phyloP scores from a whole-genome alignment of 2,329 filamentous ascomycete genomes.

The Ascochyta clinopodiicola region DNA sequence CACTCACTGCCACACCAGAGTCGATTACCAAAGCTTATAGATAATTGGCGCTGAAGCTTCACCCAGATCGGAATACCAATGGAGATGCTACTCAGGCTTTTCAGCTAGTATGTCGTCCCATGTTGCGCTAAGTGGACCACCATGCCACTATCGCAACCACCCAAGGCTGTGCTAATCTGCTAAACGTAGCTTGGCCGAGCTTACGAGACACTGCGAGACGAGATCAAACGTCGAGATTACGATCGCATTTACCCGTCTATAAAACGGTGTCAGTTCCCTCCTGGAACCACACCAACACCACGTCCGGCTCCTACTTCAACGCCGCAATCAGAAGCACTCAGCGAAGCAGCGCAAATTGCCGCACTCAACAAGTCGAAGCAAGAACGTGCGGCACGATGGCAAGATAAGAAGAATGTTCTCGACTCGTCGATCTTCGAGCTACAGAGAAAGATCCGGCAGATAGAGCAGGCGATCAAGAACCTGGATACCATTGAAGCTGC shows the following conservation, averaged over 20 bases:
- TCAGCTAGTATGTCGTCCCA: constrained; percentile 38
- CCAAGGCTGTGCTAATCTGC: constrained; percentile 3
- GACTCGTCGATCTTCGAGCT: constrained; percentile 23
- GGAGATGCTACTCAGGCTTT: constrained; percentile 44
- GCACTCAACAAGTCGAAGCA: constrained; percentile 36
- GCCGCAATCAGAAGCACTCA: too few species aligned
- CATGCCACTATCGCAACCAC: constrained; percentile 27
- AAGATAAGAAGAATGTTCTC: constrained; percentile 19
- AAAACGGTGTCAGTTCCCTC: constrained; percentile 8
- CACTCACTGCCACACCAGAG: constrained; percentile 32
- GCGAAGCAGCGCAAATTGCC: constrained; percentile 31
- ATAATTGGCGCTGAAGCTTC: constrained; percentile 42
- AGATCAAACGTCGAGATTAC: constrained; percentile 39
- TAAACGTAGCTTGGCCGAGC: constrained; percentile 38
- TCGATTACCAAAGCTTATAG: constrained; percentile 41
- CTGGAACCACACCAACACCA: not conserved
- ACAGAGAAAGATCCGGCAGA: constrained; percentile 22
- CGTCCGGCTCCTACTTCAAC: constrained; percentile 12
- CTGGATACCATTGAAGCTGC: constrained; percentile 34
- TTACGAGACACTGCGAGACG: constrained; percentile 47
- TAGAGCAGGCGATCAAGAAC: constrained; percentile 38
- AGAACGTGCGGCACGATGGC: constrained; percentile 41
- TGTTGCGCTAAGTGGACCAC: not conserved
- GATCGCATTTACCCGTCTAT: constrained; percentile 41
- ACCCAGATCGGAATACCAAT: constrained; percentile 44